These are phyloP conservation scores for Paracoccidioides lutzii DNA, from an alignment of 2,329 filamentous ascomycete genomes.

Conservation along the genomic window DNA sequence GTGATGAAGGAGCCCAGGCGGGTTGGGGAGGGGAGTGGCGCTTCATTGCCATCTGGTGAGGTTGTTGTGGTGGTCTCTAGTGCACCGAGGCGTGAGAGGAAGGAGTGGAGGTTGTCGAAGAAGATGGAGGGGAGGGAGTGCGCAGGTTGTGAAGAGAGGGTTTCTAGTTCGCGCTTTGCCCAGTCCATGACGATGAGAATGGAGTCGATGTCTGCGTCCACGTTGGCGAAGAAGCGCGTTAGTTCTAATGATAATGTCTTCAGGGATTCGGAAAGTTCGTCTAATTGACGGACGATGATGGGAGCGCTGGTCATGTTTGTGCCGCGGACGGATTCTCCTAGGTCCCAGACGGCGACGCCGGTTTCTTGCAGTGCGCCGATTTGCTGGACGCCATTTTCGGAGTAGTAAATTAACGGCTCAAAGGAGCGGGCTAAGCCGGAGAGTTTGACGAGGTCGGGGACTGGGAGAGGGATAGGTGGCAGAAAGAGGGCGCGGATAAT, in stretches of 20 bases:
- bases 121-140: slow-evolving; percentile 53
- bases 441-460: slow-evolving; percentile 80
- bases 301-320: slow-evolving; percentile 86
- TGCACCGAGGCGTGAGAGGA: slow-evolving; percentile 47
- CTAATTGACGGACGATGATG: slow-evolving; percentile 72
- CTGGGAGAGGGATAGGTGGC: slow-evolving; percentile 52
- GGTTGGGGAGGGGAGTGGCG: slow-evolving; percentile 39
- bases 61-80: slow-evolving; percentile 26
- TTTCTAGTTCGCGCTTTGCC: slow-evolving; percentile 72
- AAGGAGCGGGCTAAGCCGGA: slow-evolving; percentile 81
- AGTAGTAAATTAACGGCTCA: slow-evolving; percentile 89
- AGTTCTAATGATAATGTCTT: slow-evolving; percentile 75
- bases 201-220: slow-evolving; percentile 84
- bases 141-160: slow-evolving; percentile 49
- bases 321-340: slow-evolving; percentile 75
- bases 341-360: slow-evolving; percentile 84
- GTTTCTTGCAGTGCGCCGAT: slow-evolving; percentile 83
- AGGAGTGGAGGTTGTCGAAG: slow-evolving; percentile 71
- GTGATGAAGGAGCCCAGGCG: slow-evolving; percentile 55
- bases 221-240: slow-evolving; percentile 82
- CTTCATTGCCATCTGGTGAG: slow-evolving; percentile 1
- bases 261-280: slow-evolving; percentile 72
- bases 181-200: slow-evolving; percentile 95
- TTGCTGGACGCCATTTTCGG: slow-evolving; percentile 74
- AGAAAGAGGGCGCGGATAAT: slow-evolving; percentile 54